phyloP scores from a whole-genome alignment of 1,284 basidiomycete genomes.

The Athelia sp. region DNA sequence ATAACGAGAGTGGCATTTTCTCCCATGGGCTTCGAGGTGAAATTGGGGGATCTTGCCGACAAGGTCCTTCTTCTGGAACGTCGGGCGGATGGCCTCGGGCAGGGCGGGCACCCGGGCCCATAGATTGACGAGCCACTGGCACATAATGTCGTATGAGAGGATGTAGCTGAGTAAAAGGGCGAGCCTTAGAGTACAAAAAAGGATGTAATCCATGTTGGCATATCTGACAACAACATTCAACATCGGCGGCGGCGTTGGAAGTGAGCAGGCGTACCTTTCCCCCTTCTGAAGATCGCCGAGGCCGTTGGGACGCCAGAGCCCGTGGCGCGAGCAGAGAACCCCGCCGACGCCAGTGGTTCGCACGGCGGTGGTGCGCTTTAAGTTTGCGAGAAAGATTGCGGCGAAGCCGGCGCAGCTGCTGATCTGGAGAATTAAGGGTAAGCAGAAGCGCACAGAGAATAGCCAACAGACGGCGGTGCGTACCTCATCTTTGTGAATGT shows the following conservation, averaged over 20 bases:
- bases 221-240: constrained; percentile 8
- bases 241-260: not conserved
- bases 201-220: constrained; percentile 11
- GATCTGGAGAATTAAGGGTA: constrained; percentile 10
- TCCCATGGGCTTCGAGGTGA: constrained; percentile 13
- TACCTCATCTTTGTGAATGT: constrained; percentile 16
- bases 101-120: not conserved
- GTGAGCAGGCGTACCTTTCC: not conserved
- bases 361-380: constrained; percentile 13
- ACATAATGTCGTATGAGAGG: constrained; percentile 8
- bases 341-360: constrained; percentile 13
- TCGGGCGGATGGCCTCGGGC: not conserved
- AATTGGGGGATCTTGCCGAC: constrained; percentile 14
- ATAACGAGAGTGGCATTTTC: constrained; percentile 11
- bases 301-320: constrained; percentile 11
- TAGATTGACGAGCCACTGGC: constrained; percentile 6
- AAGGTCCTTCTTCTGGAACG: not conserved
- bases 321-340: constrained; percentile 13
- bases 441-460: too few relatives aligned
- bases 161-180: not conserved
- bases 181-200: constrained; percentile 1
- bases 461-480: too few relatives aligned
- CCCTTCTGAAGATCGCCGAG: constrained; percentile 16
- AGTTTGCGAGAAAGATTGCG: constrained; percentile 13
- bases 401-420: constrained; percentile 16